These are phyloP conservation scores for Mariannaea sp. DNA, from an alignment of 2,329 filamentous ascomycete species.

Conservation along the genomic window DNA sequence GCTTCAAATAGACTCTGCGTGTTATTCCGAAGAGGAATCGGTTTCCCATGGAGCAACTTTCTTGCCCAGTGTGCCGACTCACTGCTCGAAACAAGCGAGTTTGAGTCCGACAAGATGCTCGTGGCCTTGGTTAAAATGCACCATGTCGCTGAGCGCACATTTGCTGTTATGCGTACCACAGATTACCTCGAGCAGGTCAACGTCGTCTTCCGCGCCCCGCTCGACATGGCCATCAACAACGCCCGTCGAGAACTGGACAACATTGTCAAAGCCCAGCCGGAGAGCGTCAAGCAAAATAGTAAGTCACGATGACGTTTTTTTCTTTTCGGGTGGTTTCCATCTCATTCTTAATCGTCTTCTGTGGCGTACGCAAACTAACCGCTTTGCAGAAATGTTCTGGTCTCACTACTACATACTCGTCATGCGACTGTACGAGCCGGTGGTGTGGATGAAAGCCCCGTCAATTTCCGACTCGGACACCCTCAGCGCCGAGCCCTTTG, in stretches of 20 bases:
- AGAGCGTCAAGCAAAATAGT: conserved; percentile 30
- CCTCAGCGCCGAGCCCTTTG: conserved; percentile 28
- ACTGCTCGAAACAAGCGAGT: conserved; percentile 37
- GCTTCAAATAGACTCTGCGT: conserved; percentile 26
- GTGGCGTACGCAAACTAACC: no score
- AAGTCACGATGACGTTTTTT: no score
- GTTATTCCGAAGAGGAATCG: conserved; percentile 41
- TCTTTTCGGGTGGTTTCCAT: rapidly evolving
- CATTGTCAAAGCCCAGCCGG: conserved; percentile 30
- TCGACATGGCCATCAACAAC: conserved; percentile 43
- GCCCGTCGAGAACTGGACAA: conserved; percentile 42
- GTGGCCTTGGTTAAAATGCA: conserved; percentile 44
- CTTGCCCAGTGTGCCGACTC: conserved; percentile 43
- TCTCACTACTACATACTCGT: conserved; percentile 42
- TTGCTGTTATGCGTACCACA: conserved; percentile 26
- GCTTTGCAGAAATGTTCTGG: conserved; percentile 41
- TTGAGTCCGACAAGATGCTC: conserved; percentile 41
- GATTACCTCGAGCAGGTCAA: conserved; percentile 34
- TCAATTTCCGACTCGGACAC: conserved; percentile 20
- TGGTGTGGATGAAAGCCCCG: conserved; percentile 38
- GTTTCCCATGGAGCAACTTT: conserved; percentile 42
- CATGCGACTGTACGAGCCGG: conserved; percentile 47
- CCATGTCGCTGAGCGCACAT: conserved; percentile 39
- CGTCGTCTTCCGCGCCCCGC: conserved; percentile 32
- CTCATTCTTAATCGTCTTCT: not conserved